A percentile compares a stretch with the other conserved stretches of the same genome.
These are phyloP conservation scores for Histomonas meleagridis DNA, from an alignment of 208 protist species.

Conservation along the genomic window DNA sequence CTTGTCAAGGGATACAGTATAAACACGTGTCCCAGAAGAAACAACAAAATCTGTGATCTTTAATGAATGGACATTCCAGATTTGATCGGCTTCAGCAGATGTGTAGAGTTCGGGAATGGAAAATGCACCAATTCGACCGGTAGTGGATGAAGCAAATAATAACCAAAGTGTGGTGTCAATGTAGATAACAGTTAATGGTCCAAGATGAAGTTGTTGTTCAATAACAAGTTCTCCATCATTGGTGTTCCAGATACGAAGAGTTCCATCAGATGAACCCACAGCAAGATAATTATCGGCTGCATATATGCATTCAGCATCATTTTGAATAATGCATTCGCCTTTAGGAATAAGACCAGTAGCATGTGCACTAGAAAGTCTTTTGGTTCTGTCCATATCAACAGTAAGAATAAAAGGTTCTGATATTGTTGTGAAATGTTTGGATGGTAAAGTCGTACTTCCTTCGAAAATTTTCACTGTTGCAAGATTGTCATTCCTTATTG, in stretches of 20 bases:
- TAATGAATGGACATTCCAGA: background rate
- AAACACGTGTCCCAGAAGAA: background rate
- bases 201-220: background rate
- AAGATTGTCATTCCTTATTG: background rate
- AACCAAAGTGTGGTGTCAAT: background rate
- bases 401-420: background rate
- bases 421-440: background rate
- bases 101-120: background rate
- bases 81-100: background rate
- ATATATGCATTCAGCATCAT: background rate
- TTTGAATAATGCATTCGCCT: background rate
- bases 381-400: background rate
- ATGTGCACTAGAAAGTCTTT: background rate
- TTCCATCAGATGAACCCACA: background rate
- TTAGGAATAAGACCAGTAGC: background rate
- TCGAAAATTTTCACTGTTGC: background rate
- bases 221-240: constrained; percentile 15
- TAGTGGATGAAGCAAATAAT: background rate
- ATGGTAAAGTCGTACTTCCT: background rate
- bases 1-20: background rate
- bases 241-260: background rate
- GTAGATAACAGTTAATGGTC: background rate
- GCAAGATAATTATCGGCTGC: background rate
- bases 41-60: background rate
- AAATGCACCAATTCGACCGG: background rate